Evolutionary conservation across 2,329 filamentous ascomycete genomes (phyloP).

Genomic region (Colletotrichum ledebouriae): DNA sequence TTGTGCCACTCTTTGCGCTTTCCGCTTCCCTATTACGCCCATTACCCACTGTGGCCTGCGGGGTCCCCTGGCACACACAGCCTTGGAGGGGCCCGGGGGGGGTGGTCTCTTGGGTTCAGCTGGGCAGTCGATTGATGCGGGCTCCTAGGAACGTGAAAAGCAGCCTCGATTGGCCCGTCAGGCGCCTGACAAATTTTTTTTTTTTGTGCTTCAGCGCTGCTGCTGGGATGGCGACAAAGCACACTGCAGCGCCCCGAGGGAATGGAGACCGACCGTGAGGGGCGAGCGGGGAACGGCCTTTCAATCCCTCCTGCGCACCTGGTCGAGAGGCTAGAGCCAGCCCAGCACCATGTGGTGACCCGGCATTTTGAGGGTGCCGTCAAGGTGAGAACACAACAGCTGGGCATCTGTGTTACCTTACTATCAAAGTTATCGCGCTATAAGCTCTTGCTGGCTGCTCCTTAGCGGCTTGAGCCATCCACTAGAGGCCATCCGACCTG

Average conservation of each 20-base stretch:
- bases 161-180: constrained; percentile 1
- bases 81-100: neutral
- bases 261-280: constrained; percentile 5
- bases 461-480: constrained; percentile 12
- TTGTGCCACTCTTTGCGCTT: constrained; percentile 20
- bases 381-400: neutral
- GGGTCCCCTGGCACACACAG: constrained; percentile 6
- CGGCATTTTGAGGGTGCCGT: neutral
- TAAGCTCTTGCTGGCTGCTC: constrained; percentile 2
- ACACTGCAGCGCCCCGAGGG: too few species aligned
- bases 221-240: constrained; percentile 2
- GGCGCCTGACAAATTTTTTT: neutral
- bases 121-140: constrained; percentile 21
- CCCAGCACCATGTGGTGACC: constrained; percentile 20
- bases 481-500: constrained; percentile 14
- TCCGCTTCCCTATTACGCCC: constrained; percentile 11
- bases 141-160: neutral
- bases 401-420: constrained; percentile 3
- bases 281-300: constrained; percentile 8
- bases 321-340: neutral
- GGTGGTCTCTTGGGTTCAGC: neutral
- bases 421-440: constrained; percentile 6
- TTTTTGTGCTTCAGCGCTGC: neutral
- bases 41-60: constrained; percentile 8
- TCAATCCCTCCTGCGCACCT: constrained; percentile 25